These are phyloP conservation scores for Myriangium duriaei DNA, from an alignment of 2,329 filamentous ascomycete species.

Conservation along the genomic window DNA sequence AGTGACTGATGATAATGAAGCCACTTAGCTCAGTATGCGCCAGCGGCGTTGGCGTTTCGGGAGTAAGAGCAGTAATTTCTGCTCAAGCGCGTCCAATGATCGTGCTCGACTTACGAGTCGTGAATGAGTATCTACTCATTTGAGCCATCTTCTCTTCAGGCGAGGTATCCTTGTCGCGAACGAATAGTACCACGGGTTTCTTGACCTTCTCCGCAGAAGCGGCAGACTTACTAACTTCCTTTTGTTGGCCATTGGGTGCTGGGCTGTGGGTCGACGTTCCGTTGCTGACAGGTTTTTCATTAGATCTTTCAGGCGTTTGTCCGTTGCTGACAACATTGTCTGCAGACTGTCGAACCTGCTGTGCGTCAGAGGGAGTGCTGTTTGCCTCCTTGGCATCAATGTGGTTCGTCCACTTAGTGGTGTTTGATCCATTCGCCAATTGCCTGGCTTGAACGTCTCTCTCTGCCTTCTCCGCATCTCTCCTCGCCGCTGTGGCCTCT, in stretches of 20 bases:
- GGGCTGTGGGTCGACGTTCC: background rate
- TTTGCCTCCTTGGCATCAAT: background rate
- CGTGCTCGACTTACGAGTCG: slow-evolving; percentile 34
- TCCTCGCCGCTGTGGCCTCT: too few species aligned
- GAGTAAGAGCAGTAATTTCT: background rate
- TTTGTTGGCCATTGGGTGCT: slow-evolving; percentile 2
- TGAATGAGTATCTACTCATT: slow-evolving; percentile 62
- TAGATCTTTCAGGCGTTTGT: background rate
- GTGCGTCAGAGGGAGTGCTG: background rate
- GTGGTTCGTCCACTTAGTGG: background rate
- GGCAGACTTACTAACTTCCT: slow-evolving; percentile 11
- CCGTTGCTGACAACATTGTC: background rate
- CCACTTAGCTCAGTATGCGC: slow-evolving; percentile 2
- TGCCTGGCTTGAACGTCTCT: background rate
- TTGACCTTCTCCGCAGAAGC: slow-evolving; percentile 38
- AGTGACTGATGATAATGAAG: background rate
- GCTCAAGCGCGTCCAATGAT: background rate
- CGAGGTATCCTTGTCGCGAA: slow-evolving; percentile 65
- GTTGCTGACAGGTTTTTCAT: background rate
- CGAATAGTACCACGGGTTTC: slow-evolving; percentile 58
- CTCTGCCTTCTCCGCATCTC: background rate
- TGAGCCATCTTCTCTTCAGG: slow-evolving; percentile 82
- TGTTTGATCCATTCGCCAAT: background rate
- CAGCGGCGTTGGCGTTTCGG: too few species aligned
- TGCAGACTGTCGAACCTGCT: background rate